phyloP scores from a whole-genome alignment of 2,329 filamentous ascomycete genomes.

The Neofusicoccum laricinum region DNA sequence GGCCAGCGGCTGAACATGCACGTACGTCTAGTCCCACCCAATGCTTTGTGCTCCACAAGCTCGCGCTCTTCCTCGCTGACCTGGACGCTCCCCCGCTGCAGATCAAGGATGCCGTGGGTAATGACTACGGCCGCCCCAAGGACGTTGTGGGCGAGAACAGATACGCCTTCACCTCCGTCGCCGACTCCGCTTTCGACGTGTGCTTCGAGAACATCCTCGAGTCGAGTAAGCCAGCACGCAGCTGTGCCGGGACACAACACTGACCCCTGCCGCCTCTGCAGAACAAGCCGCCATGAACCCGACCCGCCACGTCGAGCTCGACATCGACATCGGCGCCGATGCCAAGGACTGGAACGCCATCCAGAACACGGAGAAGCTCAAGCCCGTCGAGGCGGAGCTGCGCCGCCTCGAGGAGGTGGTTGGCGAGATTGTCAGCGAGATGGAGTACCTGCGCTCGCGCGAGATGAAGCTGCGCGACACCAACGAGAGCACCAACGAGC shows the following conservation, averaged over 20 bases:
- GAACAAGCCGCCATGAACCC: conserved; percentile 45
- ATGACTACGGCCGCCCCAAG: conserved; percentile 89
- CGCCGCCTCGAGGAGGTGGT: conserved; percentile 90
- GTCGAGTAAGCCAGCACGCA: conserved; percentile 55
- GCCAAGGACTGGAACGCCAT: conserved; percentile 98
- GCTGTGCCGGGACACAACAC: not conserved
- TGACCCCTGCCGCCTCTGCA: conserved; percentile 19
- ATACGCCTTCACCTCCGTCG: conserved; percentile 89
- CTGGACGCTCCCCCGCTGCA: conserved; percentile 37
- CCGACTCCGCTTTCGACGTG: conserved; percentile 90
- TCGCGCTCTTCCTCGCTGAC: not conserved
- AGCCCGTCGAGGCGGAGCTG: conserved; percentile 93
- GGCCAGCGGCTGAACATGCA: conserved; percentile 93
- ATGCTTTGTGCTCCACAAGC: not conserved
- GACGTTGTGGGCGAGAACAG: conserved; percentile 90
- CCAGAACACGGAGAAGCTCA: conserved; percentile 94
- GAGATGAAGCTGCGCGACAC: conserved; percentile 97
- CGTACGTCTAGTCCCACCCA: conserved; percentile 52
- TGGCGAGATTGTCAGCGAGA: conserved; percentile 82
- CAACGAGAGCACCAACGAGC: conserved; percentile 98
- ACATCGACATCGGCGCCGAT: conserved; percentile 93
- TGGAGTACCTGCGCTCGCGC: conserved; percentile 87
- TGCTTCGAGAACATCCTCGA: conserved; percentile 87
- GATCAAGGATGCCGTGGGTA: conserved; percentile 94
- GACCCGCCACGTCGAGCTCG: conserved; percentile 77